phyloP scores from a whole-genome alignment of 2,329 filamentous ascomycete species.

The Penicillium sp. region DNA sequence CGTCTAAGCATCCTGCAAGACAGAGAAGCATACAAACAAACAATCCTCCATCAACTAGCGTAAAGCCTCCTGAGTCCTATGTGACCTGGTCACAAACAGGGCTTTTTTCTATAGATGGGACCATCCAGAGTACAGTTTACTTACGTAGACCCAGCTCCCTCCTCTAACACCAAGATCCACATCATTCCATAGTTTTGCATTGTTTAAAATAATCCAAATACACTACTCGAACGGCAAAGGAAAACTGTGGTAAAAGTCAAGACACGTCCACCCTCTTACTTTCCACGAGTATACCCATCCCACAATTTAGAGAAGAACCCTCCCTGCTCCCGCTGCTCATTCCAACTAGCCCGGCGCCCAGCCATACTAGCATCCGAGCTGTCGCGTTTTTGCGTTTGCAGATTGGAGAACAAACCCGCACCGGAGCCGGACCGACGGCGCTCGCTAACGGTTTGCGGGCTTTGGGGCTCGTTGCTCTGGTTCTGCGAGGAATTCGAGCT shows the following conservation, averaged over 20 bases:
- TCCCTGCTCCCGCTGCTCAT: conserved; percentile 42
- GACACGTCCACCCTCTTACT: conserved; percentile 4
- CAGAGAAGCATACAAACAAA: too few species aligned
- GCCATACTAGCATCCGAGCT: conserved; percentile 35
- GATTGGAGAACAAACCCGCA: conserved; percentile 28
- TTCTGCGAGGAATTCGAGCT: conserved; percentile 28
- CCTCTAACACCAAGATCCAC: too few species aligned
- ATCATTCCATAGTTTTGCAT: too few species aligned
- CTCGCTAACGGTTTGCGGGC: conserved; percentile 17
- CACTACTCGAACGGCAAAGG: background rate
- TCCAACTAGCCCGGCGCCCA: conserved; percentile 43
- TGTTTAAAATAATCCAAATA: too few species aligned
- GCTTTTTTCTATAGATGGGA: too few species aligned
- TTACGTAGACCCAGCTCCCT: too few species aligned
- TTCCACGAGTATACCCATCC: conserved; percentile 40
- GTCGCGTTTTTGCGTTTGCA: conserved; percentile 47
- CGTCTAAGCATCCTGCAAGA: too few species aligned
- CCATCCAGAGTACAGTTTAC: too few species aligned
- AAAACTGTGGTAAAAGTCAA: background rate
- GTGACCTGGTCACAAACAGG: too few species aligned
- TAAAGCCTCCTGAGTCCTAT: too few species aligned
- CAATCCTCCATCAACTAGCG: too few species aligned
- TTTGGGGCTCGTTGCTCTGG: background rate
- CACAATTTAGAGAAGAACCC: conserved; percentile 43
- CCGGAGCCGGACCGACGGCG: conserved; percentile 31